Evolutionary conservation across 2,329 filamentous ascomycete species (phyloP).

Genomic region (Pseudocercospora musae): DNA sequence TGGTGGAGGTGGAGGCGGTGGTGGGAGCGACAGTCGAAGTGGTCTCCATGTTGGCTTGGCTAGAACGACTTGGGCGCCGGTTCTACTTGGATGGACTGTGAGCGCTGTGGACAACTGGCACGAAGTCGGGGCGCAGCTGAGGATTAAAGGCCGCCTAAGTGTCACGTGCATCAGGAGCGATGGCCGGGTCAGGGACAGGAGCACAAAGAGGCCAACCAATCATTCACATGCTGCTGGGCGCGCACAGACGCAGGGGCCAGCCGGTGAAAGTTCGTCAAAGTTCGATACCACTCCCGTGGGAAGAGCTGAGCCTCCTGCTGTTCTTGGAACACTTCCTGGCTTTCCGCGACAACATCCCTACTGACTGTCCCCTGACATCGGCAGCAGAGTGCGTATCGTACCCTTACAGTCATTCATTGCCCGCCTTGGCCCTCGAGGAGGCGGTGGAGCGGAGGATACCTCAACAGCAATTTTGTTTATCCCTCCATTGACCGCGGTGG

Average conservation of each 20-base stretch:
- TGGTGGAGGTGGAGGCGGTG: not conserved
- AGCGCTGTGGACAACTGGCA: not conserved
- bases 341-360: not conserved
- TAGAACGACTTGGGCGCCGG: conserved; percentile 1
- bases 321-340: not conserved
- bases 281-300: not conserved
- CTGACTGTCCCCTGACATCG: not conserved
- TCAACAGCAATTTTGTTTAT: not conserved
- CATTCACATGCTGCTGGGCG: not conserved
- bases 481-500: not conserved
- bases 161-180: not conserved
- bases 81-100: not conserved
- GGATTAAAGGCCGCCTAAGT: not conserved
- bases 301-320: not conserved
- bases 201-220: not conserved
- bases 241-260: not conserved
- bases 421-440: not conserved
- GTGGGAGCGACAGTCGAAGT: not conserved
- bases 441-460: not conserved
- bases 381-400: not conserved
- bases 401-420: not conserved
- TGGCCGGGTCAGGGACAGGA: not conserved
- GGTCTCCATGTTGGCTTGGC: conserved; percentile 1
- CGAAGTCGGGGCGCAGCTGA: not conserved
- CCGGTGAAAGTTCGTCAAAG: too few relatives aligned